Evolutionary conservation across 1,284 basidiomycete species (phyloP).

Genomic region (Ustilago bromivora): DNA sequence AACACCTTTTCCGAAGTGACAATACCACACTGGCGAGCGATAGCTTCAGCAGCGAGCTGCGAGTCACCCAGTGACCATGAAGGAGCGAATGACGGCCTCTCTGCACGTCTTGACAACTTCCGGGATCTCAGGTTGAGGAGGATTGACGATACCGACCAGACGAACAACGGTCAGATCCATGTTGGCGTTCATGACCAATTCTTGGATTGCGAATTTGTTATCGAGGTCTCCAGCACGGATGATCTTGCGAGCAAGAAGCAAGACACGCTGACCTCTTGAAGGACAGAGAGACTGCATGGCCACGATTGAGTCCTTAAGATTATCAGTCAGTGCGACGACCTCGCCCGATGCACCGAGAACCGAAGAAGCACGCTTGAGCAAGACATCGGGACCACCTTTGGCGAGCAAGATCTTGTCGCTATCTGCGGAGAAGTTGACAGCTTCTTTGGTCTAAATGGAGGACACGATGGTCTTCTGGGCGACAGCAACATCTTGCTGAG

Average conservation of each 20-base stretch:
- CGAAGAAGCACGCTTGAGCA: constrained; percentile 69
- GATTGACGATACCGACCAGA: constrained; percentile 77
- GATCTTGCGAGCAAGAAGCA: constrained; percentile 71
- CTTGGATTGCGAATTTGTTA: constrained; percentile 69
- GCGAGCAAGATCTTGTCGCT: constrained; percentile 42
- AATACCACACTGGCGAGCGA: constrained; percentile 76
- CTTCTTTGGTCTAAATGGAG: constrained; percentile 63
- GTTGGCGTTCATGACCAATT: constrained; percentile 63
- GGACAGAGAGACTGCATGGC: constrained; percentile 71
- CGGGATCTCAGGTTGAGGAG: constrained; percentile 75
- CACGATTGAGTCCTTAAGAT: constrained; percentile 15
- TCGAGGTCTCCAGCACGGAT: constrained; percentile 61
- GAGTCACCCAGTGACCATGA: constrained; percentile 79
- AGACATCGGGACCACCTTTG: constrained; percentile 62
- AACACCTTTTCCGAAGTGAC: constrained; percentile 71
- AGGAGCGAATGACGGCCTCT: constrained; percentile 76
- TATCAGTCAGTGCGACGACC: constrained; percentile 29
- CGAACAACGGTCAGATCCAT: constrained; percentile 75
- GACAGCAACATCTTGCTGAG: not conserved
- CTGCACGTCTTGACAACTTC: constrained; percentile 74
- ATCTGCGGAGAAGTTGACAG: constrained; percentile 60
- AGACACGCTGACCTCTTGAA: constrained; percentile 75
- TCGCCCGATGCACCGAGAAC: constrained; percentile 62
- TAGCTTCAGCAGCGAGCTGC: constrained; percentile 74
- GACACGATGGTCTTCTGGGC: constrained; percentile 2